These are phyloP conservation scores for Ophiocordyceps camponoti-leonardi DNA, from an alignment of 2,329 filamentous ascomycete genomes.

Conservation along the genomic window DNA sequence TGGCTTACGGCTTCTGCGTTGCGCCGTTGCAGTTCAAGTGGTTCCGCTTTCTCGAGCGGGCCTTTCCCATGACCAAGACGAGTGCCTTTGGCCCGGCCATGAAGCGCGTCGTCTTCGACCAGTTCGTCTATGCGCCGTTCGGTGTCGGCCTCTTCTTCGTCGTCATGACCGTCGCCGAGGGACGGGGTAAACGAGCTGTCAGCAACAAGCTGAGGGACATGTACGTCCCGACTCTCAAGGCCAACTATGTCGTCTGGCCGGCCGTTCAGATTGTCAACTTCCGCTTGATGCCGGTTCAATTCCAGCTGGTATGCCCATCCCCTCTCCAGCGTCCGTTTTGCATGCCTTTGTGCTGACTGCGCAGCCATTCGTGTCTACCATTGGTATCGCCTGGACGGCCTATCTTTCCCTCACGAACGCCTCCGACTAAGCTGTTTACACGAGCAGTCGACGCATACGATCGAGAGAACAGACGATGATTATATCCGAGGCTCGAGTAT, in stretches of 20 bases:
- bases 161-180: slow-evolving; percentile 91
- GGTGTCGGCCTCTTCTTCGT: slow-evolving; percentile 83
- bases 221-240: slow-evolving; percentile 85
- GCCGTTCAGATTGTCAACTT: slow-evolving; percentile 96
- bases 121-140: slow-evolving; percentile 81
- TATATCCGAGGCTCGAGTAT: background rate
- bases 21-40: slow-evolving; percentile 89
- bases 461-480: background rate
- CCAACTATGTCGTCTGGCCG: slow-evolving; percentile 92
- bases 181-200: slow-evolving; percentile 67
- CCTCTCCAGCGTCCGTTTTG: background rate
- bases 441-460: background rate
- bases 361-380: slow-evolving; percentile 84
- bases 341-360: background rate
- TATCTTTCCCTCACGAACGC: slow-evolving; percentile 89
- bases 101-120: slow-evolving; percentile 84
- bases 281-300: slow-evolving; percentile 82
- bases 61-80: slow-evolving; percentile 72
- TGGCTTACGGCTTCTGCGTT: slow-evolving; percentile 95
- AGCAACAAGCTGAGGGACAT: slow-evolving; percentile 79
- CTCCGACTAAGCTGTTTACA: slow-evolving; percentile 35
- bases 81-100: slow-evolving; percentile 60
- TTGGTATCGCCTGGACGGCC: slow-evolving; percentile 95
- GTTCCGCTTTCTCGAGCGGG: slow-evolving; percentile 70
- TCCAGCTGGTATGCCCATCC: slow-evolving; percentile 66